Conservation (phyloP, 164 flowering plant genomes). For the Berberis thunbergii region DNA sequence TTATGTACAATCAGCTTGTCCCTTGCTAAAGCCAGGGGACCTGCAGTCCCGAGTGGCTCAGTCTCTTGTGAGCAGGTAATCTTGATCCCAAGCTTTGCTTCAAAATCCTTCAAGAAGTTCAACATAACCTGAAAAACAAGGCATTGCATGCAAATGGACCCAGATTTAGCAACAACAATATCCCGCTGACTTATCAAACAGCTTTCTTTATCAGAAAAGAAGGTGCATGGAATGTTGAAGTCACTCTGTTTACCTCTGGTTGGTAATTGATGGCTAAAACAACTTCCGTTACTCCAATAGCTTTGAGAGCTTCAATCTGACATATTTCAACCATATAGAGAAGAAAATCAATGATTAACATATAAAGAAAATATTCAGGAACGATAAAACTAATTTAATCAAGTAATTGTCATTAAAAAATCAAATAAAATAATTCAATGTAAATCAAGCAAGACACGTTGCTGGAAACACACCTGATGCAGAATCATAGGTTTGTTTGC, state of each 20-base stretch:
- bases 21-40: conserved; percentile 13
- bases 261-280: conserved; percentile 91
- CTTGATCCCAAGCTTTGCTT: conserved; percentile 70
- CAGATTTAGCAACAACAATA: too few relatives aligned
- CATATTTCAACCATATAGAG: too few relatives aligned
- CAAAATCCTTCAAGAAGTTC: conserved; percentile 83
- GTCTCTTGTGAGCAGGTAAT: conserved; percentile 92
- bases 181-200: too few relatives aligned
- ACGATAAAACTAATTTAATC: too few relatives aligned
- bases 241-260: too few relatives aligned
- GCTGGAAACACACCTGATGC: too few relatives aligned
- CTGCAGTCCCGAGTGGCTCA: conserved; percentile 94
- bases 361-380: too few relatives aligned
- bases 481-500: conserved; percentile 4
- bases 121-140: conserved; percentile 61
- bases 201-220: too few relatives aligned
- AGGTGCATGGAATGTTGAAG: too few relatives aligned
- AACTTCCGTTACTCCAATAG: conserved; percentile 84
- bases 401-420: neutral
- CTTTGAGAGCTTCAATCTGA: conserved; percentile 92
- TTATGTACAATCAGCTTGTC: neutral
- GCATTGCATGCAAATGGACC: too few relatives aligned
- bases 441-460: too few relatives aligned
- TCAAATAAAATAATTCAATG: neutral
- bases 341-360: too few relatives aligned